phyloP scores from a whole-genome alignment of 257 asterid species.

The Plantago ovata region DNA sequence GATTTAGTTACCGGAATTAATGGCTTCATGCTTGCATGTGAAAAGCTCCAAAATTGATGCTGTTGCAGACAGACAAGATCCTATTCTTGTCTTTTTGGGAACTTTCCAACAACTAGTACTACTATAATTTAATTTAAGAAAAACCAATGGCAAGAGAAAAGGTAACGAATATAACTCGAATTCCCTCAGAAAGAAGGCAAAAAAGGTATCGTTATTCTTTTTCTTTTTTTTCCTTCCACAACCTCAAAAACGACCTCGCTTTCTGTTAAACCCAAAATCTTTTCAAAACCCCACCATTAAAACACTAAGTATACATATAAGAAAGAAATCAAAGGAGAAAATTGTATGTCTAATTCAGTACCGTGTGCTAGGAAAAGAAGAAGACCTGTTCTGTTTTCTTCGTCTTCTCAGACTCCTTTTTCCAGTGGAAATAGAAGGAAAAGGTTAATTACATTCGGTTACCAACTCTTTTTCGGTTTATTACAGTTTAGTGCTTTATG shows the following conservation, averaged over 20 bases:
- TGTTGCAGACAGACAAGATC: neutral
- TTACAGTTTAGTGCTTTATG: too few species aligned
- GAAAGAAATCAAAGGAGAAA: too few species aligned
- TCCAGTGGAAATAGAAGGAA: too few species aligned
- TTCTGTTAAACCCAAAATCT: neutral
- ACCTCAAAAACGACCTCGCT: conserved; percentile 25
- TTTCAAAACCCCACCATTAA: too few species aligned
- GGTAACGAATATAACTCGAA: conserved; percentile 26
- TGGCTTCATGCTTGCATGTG: conserved; percentile 38
- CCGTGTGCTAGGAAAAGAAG: too few species aligned
- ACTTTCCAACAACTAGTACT: neutral
- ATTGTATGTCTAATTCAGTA: too few species aligned
- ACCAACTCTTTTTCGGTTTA: too few species aligned
- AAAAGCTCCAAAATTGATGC: conserved; percentile 14
- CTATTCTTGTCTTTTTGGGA: neutral
- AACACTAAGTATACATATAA: too few species aligned
- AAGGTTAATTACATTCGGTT: too few species aligned
- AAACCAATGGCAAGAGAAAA: neutral
- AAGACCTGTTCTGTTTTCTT: too few species aligned
- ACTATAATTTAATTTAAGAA: neutral
- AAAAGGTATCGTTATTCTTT: neutral
- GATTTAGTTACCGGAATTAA: conserved; percentile 29
- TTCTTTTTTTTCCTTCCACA: neutral
- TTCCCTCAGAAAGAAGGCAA: conserved; percentile 24
- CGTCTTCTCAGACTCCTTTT: too few species aligned